Conservation (phyloP, 2,329 filamentous ascomycete species). For the Neoascochyta sp. region DNA sequence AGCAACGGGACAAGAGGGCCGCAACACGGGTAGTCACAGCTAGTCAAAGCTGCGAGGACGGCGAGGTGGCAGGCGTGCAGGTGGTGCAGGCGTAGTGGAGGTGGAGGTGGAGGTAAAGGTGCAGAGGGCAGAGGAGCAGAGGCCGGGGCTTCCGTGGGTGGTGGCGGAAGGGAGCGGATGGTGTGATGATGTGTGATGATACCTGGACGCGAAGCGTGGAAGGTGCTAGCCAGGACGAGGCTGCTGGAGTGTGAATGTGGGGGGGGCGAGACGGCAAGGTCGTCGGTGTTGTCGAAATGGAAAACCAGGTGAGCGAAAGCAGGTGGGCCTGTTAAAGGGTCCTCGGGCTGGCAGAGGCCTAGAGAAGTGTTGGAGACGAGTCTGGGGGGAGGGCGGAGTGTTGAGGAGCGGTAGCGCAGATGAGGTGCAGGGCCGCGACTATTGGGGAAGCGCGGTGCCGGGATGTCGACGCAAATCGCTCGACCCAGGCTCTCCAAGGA, state of each 20-base stretch:
- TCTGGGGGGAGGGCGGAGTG: constrained; percentile 20
- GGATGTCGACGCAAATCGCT: constrained; percentile 29
- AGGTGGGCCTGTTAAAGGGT: constrained; percentile 29
- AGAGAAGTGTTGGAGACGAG: constrained; percentile 22
- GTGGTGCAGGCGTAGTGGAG: constrained; percentile 12
- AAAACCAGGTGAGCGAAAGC: constrained; percentile 11
- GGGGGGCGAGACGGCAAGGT: constrained; percentile 7
- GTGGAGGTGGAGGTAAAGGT: constrained; percentile 13
- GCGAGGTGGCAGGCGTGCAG: constrained; percentile 17
- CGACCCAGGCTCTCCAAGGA: constrained; percentile 21
- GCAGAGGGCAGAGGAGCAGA: constrained; percentile 11
- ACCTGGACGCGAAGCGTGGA: not conserved
- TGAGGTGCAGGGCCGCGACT: constrained; percentile 29
- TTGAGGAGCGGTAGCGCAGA: constrained; percentile 34
- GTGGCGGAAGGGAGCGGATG: too few relatives aligned
- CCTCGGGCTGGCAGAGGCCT: constrained; percentile 35
- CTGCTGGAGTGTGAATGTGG: constrained; percentile 3
- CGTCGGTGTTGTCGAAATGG: constrained; percentile 13
- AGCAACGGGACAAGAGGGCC: constrained; percentile 1
- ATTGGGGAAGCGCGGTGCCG: constrained; percentile 27
- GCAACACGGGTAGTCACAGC: constrained; percentile 18
- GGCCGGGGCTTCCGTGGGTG: constrained; percentile 30
- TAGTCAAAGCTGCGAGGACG: constrained; percentile 35
- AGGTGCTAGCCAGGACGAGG: constrained; percentile 3
- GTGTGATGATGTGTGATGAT: not conserved